Evolutionary conservation across 2,329 filamentous ascomycete species (phyloP).

Genomic region (Aspergillus hortae): DNA sequence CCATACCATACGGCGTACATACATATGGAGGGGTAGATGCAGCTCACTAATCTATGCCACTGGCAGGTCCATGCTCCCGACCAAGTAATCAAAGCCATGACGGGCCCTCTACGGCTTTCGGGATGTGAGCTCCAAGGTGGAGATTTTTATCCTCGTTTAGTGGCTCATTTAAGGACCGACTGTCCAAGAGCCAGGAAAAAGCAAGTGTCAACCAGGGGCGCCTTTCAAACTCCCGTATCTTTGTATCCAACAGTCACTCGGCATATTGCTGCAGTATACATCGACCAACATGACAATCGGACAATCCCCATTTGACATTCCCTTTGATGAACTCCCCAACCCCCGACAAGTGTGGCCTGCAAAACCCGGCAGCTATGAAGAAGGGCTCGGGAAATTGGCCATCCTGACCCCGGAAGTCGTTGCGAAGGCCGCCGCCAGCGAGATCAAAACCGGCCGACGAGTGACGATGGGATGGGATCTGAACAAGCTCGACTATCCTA

Average conservation of each 20-base stretch:
- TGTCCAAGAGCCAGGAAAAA: too few relatives aligned
- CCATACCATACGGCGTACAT: too few relatives aligned
- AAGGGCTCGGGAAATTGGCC: slow-evolving; percentile 51
- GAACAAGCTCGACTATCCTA: slow-evolving; percentile 54
- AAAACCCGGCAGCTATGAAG: slow-evolving; percentile 44
- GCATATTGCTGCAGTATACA: not conserved
- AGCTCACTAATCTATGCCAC: too few relatives aligned
- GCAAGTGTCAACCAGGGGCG: too few relatives aligned
- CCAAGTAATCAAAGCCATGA: too few relatives aligned
- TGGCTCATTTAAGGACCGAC: too few relatives aligned
- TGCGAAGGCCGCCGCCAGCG: slow-evolving; percentile 45
- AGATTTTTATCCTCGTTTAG: too few relatives aligned
- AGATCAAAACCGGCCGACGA: slow-evolving; percentile 51
- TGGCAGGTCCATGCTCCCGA: too few relatives aligned
- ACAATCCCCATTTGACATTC: slow-evolving; percentile 24
- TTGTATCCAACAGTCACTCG: not conserved
- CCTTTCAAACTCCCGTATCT: too few relatives aligned
- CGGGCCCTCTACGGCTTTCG: too few relatives aligned
- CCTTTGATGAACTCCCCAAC: slow-evolving; percentile 48
- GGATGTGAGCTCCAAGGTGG: too few relatives aligned
- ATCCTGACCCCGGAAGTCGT: slow-evolving; percentile 54
- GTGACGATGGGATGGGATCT: slow-evolving; percentile 56
- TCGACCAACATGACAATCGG: slow-evolving; percentile 1
- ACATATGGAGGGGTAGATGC: too few relatives aligned
- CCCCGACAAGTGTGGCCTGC: slow-evolving; percentile 49